Percentiles rank a stretch among this genome's conserved stretches.
Evolutionary conservation across 2,329 filamentous ascomycete species (phyloP).

Genomic region (Herpotrichia juniperi): DNA sequence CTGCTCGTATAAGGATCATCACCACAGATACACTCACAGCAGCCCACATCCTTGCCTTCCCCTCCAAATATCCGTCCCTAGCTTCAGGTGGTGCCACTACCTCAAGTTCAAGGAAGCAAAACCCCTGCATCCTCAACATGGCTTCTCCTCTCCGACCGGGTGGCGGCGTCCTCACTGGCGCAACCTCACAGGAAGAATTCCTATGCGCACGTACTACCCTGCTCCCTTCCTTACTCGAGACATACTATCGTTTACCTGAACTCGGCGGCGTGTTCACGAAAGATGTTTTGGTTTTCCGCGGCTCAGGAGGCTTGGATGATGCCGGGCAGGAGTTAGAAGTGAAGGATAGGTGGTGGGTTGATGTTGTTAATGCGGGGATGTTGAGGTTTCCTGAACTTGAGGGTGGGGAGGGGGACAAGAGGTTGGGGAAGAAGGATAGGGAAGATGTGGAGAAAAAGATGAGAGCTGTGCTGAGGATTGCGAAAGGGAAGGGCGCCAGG

Average conservation of each 20-base stretch:
- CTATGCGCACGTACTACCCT: constrained; percentile 67
- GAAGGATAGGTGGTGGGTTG: constrained; percentile 63
- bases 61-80: constrained; percentile 7
- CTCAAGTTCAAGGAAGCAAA: constrained; percentile 30
- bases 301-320: constrained; percentile 30
- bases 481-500: constrained; percentile 49
- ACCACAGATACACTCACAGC: constrained; percentile 61
- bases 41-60: constrained; percentile 48
- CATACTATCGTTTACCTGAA: constrained; percentile 66
- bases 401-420: constrained; percentile 35
- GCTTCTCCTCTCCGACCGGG: constrained; percentile 66
- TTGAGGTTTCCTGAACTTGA: constrained; percentile 62
- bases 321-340: constrained; percentile 49
- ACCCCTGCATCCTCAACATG: constrained; percentile 67
- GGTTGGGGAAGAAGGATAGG: constrained; percentile 52
- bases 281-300: constrained; percentile 65
- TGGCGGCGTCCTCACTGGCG: constrained; percentile 66
- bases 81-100: neutral
- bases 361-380: constrained; percentile 65
- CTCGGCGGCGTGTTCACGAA: constrained; percentile 62
- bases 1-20: constrained; percentile 51
- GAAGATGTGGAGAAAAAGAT: constrained; percentile 63
- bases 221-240: constrained; percentile 62
- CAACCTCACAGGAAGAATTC: constrained; percentile 66
- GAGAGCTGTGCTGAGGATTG: constrained; percentile 61